Evolutionary conservation across 345 rosid genomes (phyloP).

Genomic region (Angophora floribunda): DNA sequence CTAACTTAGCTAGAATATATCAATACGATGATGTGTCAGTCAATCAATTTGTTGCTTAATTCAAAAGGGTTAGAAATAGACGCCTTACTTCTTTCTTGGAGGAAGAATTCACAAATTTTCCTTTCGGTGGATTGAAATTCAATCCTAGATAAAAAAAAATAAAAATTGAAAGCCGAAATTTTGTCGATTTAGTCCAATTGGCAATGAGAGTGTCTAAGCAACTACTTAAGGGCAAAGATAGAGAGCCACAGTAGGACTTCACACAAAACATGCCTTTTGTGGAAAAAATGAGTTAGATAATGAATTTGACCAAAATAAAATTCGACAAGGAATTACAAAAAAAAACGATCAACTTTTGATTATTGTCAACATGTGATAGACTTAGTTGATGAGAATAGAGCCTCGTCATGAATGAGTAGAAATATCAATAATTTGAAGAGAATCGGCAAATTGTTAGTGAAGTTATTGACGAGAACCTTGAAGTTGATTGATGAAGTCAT

Average conservation of each 20-base stretch:
- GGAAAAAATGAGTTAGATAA: background rate
- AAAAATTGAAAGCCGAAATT: background rate
- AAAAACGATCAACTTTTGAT: background rate
- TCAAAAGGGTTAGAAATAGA: too few species aligned
- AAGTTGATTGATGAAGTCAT: background rate
- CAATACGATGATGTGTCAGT: background rate
- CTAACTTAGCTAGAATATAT: background rate
- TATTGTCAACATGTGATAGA: background rate
- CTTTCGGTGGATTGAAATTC: background rate
- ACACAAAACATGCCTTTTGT: background rate
- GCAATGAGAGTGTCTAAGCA: background rate
- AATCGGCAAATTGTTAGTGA: rapidly evolving
- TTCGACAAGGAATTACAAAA: too few species aligned
- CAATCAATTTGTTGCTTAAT: background rate
- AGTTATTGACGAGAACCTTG: rapidly evolving
- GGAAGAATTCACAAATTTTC: background rate
- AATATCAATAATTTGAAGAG: rapidly evolving
- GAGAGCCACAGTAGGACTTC: background rate
- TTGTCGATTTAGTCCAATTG: background rate
- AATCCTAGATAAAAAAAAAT: background rate
- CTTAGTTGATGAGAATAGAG: background rate
- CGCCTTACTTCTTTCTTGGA: background rate
- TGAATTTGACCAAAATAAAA: background rate
- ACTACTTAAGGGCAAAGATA: background rate
- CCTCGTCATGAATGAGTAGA: too few species aligned